Percentiles rank a stretch among this genome's conserved stretches.
Evolutionary conservation across 1,284 basidiomycete species (phyloP).

Genomic region (Bjerkandera adusta): DNA sequence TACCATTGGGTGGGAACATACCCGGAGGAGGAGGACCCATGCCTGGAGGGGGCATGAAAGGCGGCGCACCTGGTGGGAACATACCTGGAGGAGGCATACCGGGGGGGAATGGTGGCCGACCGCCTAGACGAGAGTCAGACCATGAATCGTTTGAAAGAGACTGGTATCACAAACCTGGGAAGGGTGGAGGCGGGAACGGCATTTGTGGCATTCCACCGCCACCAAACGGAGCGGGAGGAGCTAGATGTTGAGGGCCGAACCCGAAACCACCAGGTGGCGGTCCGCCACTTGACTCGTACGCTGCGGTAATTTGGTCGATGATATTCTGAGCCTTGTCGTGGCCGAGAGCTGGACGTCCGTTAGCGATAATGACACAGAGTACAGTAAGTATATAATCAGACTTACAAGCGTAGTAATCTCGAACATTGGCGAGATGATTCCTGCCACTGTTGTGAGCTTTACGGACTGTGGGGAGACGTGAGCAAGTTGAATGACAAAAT

Average conservation of each 20-base stretch:
- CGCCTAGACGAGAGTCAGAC: constrained; percentile 25
- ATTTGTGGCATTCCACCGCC: constrained; percentile 49
- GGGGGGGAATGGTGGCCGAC: constrained; percentile 65
- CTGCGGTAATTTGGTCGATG: constrained; percentile 93
- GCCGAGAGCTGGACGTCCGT: constrained; percentile 65
- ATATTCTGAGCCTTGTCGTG: constrained; percentile 96
- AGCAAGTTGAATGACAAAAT: constrained; percentile 16
- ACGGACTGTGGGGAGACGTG: constrained; percentile 58
- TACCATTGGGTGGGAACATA: constrained; percentile 30
- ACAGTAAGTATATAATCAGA: constrained; percentile 2
- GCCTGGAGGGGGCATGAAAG: constrained; percentile 35
- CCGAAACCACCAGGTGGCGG: constrained; percentile 84
- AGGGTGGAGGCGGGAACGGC: constrained; percentile 44
- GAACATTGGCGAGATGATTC: constrained; percentile 94
- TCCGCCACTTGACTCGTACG: constrained; percentile 83
- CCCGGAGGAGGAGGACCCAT: constrained; percentile 34
- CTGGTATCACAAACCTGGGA: constrained; percentile 35
- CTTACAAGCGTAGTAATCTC: constrained; percentile 95
- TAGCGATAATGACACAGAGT: constrained; percentile 15
- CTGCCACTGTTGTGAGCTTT: constrained; percentile 98
- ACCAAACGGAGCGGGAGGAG: constrained; percentile 39
- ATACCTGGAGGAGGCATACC: constrained; percentile 48
- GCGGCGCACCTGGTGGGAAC: constrained; percentile 42
- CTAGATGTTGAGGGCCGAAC: constrained; percentile 73
- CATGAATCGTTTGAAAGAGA: neutral